Base-by-base conservation (phyloP, 768 basidiomycete genomes). In the Mycena crocata region DNA sequence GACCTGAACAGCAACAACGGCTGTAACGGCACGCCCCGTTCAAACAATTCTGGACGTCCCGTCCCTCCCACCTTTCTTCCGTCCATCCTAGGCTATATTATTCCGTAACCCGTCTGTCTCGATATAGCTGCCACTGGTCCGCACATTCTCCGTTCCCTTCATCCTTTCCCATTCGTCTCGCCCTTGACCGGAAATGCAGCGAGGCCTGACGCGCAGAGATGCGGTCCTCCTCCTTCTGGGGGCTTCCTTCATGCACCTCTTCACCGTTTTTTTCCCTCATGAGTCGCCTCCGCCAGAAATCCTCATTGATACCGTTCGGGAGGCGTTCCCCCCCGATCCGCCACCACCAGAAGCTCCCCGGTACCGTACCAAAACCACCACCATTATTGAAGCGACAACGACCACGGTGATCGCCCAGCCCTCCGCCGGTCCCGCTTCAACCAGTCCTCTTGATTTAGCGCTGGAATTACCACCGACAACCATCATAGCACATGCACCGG, bases 151-250 rank as follows among this genome's bases (percentile, higher is more conserved):
- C 45, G 31, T 32, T 14, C 23, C 39, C 34, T 62, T n/a, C 0
- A 37, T 39, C 39, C 51, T 65, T 7, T 54, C 59, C 15, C 52
- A 35, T 84, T 83, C 79, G 67, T 82, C 52, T 52, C 76, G 83
- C 71, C 81, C 83, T 37, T 66, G 79, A 40, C n/a, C n/a, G n/a
- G n/a, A n/a, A n/a, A n/a, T n/a, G n/a, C n/a, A n/a, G n/a, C n/a
- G n/a, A n/a, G n/a, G n/a, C n/a, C 72, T 89, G 32, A 82, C 88
- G 10, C 79, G 85, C 32, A 82, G 88, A 34, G 89, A 91, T 78
- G 89, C 83, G 23, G 68, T 90, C 61, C 85, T 91, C 65, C 75
- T 90, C 60, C 80, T 89, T 45, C 66, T 89, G 17, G 90, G 90
- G 24, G 89, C 88, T 0, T 78, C 83, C 21, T 79, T 79, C 24